Base-by-base conservation (phyloP, 2,329 filamentous ascomycete species). In the Chaetomiaceae sp. region DNA sequence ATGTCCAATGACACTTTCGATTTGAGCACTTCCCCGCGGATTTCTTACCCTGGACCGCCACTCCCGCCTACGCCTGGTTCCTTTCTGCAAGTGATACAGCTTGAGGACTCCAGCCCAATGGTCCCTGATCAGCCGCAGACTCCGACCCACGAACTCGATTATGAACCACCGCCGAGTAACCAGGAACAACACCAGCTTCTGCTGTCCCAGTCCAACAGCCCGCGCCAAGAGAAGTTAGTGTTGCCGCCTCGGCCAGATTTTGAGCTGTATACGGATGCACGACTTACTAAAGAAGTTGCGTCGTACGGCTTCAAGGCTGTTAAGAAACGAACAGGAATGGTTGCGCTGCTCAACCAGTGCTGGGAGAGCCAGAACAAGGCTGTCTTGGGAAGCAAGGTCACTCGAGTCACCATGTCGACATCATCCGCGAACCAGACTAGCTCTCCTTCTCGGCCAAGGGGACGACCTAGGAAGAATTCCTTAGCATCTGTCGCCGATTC, bases 251-350 rank as follows among this genome's bases (percentile, higher is more conserved):
- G 65, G 43, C 86, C 86, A 2, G 77, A 80, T 10, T 90, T 79
- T 55, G 75, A 79, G 36, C 68, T 78, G 0, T 84, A 80, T 54
- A 84, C 84, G 3, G 84, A 86, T 56, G 69, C 75, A 8, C 80
- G 87, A 53, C 71, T 91, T 14, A 72, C 81, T 2, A 80, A 76
- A 51, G 77, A 86, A 62, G 71, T 91, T 40, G 71, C 77, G 5
- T 73, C 75, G 0, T 90, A 83, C 62, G 86, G 85, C 0, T 90
- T 91, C 69, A 91, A 90, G 64, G 73, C 84, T 1, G 72, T 90
- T 27, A 88, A 84, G 64, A 81, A 74, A 51, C 77, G 87, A 16
- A 75, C 78, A 44, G 81, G 81, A 8, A 89, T 89, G 84, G 83
- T 91, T 55, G 73, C 80, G 1, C 68, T 90, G 10, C 71, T 91